Base-by-base conservation (phyloP, 2,329 filamentous ascomycete genomes). In the Akanthomyces muscarius region DNA sequence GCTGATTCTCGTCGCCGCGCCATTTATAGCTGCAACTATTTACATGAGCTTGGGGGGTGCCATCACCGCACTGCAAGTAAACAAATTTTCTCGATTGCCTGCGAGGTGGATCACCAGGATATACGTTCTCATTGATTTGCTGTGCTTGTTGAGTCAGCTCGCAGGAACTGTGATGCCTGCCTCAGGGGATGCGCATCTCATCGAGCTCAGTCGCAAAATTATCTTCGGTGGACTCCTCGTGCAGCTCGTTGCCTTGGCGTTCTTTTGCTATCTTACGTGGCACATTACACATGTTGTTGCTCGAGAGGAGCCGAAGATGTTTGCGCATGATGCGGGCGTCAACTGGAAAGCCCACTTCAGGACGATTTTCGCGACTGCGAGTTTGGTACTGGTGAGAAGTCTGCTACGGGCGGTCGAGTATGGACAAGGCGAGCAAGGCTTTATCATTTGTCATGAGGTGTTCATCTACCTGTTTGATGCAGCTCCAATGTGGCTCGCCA, bases 51-150 rank as follows among this genome's bases (percentile, higher is more conserved):
- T 80, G 13, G 77, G 76, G 7, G 71, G 77, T 2, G 66, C 78
- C 42, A 74, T 78, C 33, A 58, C 64, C 2, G 68, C 72, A 28
- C 63, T 71, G 1, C 65, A 78, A 23, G 78, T 74, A 4, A 72
- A 76, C 47, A 61, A 69, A 0, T 70, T 74, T 52, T 77, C 80
- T 0, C 64, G 79, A 33, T 75, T 83, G 42, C 70, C 71, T 0
- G 69, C 73, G 0, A 71, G 56, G 16, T 79, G 76, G 75, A 67
- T 82, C 18, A 82, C 80, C 4, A 80, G 79, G 64, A 69, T 81
- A 33, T 83, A 82, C 60, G 78, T 83, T 3, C 63, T 72, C 2
- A 80, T 78, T 13, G 81, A 83, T 61, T 68, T 82, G 1, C 38
- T 81, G 0, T 78, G 76, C 4, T 78, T 83, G 3, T 42, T 67